phyloP scores from a whole-genome alignment of 768 basidiomycete genomes.

The Dictyophora rubrovolvata region DNA sequence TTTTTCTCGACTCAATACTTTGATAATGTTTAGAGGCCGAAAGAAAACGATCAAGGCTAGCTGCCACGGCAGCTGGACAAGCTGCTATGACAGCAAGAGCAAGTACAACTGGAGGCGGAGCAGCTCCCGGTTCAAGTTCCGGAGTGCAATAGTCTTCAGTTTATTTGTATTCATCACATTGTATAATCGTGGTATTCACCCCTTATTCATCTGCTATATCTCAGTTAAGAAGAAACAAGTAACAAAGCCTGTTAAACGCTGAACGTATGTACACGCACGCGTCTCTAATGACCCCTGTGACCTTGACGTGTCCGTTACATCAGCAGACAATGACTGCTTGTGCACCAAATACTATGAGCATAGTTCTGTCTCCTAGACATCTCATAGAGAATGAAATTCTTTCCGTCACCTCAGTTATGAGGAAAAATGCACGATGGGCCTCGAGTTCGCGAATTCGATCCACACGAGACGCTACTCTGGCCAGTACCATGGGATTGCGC shows the following conservation, averaged over 20 bases:
- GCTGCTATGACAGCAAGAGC: slow-evolving; percentile 73
- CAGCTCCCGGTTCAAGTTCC: slow-evolving; percentile 9
- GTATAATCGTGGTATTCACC: not conserved
- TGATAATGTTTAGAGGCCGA: slow-evolving; percentile 62
- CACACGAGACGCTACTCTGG: slow-evolving; percentile 56
- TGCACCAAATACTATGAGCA: not conserved
- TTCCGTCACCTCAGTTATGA: slow-evolving; percentile 87
- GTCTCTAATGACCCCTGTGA: not conserved
- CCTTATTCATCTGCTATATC: not conserved
- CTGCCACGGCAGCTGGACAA: slow-evolving; percentile 85
- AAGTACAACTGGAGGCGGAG: slow-evolving; percentile 11
- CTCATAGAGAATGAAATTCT: slow-evolving; percentile 85
- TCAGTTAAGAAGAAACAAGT: not conserved
- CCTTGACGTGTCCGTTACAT: not conserved
- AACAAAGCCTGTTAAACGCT: not conserved
- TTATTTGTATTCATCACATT: not conserved
- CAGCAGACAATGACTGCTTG: not conserved
- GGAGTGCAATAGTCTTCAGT: slow-evolving; percentile 10
- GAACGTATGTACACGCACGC: not conserved
- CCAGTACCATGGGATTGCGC: slow-evolving; percentile 64
- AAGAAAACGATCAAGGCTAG: slow-evolving; percentile 80
- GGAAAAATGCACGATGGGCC: slow-evolving; percentile 97
- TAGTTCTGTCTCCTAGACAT: slow-evolving; percentile 52
- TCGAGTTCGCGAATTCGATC: slow-evolving; percentile 50
- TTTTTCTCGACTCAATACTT: not conserved